Evolutionary conservation across 1,139 yeast species (phyloP).

Genomic region (Kodamaea sp.): DNA sequence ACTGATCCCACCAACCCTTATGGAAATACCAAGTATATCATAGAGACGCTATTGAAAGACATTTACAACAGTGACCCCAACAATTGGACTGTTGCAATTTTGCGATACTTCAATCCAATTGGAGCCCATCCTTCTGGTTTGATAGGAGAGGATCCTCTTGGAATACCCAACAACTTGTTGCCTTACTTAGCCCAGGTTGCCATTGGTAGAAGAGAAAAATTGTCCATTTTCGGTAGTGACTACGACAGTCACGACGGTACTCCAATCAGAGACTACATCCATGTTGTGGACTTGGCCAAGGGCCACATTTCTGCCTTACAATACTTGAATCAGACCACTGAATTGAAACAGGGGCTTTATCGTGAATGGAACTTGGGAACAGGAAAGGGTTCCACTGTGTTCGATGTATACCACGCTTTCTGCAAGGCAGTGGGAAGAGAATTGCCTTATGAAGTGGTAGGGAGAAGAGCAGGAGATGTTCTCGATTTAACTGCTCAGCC

Average conservation of each 20-base stretch:
- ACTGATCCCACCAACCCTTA: conserved; percentile 77
- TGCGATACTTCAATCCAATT: conserved; percentile 79
- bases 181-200: conserved; percentile 82
- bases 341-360: conserved; percentile 44
- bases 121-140: conserved; percentile 85
- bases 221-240: conserved; percentile 67
- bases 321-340: conserved; percentile 35
- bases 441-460: conserved; percentile 64
- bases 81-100: conserved; percentile 61
- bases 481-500: conserved; percentile 74
- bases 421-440: conserved; percentile 67
- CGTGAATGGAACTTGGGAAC: conserved; percentile 87
- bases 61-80: conserved; percentile 47
- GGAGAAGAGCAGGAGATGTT: conserved; percentile 80
- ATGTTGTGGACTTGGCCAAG: conserved; percentile 78
- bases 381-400: conserved; percentile 76
- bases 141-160: conserved; percentile 79
- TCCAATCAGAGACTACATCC: conserved; percentile 80
- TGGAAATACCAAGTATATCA: conserved; percentile 68
- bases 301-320: conserved; percentile 76
- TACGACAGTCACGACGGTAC: conserved; percentile 76
- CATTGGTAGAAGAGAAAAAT: conserved; percentile 66
- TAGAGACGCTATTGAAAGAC: conserved; percentile 65
- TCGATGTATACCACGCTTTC: conserved; percentile 70
- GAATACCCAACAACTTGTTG: conserved; percentile 73